Percentiles rank a stretch among this genome's conserved stretches.
phyloP scores from a whole-genome alignment of 106 monocot genomes.

The Dendrobium officinale region DNA sequence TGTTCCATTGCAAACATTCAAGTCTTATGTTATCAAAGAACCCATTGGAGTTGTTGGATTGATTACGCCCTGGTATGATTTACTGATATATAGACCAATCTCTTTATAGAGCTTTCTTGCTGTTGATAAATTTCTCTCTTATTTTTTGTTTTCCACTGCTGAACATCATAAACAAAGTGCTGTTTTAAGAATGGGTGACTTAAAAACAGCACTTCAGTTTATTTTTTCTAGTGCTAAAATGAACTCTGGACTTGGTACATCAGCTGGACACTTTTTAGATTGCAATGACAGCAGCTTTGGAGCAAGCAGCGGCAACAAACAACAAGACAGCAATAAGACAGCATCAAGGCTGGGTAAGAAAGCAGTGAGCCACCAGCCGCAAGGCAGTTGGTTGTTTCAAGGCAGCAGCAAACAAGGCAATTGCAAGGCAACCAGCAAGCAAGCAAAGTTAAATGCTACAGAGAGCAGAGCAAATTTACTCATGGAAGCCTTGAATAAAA shows the following conservation, averaged over 20 bases:
- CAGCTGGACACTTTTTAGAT: neutral
- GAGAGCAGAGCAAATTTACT: neutral
- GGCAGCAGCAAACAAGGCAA: too few species aligned
- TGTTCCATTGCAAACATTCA: conserved; percentile 91
- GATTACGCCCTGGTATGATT: conserved; percentile 89
- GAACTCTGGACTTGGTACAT: neutral
- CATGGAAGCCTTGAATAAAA: too few species aligned
- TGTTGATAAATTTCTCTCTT: neutral
- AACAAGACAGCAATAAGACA: neutral
- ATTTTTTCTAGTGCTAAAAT: neutral
- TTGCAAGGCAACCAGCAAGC: too few species aligned
- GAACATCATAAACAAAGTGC: neutral
- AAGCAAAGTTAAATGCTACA: neutral
- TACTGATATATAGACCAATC: neutral
- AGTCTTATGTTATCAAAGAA: conserved; percentile 64
- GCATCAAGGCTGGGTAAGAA: neutral
- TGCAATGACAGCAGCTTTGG: neutral
- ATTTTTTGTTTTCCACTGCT: neutral
- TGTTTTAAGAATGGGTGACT: neutral
- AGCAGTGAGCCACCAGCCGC: neutral
- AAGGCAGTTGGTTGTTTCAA: neutral
- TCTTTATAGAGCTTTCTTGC: neutral
- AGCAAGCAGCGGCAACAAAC: neutral
- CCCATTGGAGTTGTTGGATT: conserved; percentile 95
- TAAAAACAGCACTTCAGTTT: neutral